phyloP scores from a whole-genome alignment of 345 rosid species.

The Salix exigua region DNA sequence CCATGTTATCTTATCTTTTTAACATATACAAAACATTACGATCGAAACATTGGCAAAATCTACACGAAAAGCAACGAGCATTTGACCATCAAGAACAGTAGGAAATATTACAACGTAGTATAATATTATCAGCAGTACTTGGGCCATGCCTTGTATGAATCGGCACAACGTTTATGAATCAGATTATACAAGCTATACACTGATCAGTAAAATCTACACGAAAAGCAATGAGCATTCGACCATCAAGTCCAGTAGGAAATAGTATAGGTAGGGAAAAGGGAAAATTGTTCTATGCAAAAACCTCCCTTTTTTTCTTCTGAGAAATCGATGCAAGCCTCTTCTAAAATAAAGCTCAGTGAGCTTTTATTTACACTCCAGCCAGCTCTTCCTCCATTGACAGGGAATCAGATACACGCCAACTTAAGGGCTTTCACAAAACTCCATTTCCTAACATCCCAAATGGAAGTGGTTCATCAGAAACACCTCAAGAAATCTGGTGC shows the following conservation, averaged over 20 bases:
- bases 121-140: neutral
- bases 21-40: too few species aligned
- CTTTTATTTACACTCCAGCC: slow-evolving; percentile 23
- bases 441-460: slow-evolving; percentile 40
- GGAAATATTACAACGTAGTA: neutral
- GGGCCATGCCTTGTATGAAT: neutral
- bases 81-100: neutral
- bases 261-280: neutral
- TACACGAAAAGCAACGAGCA: neutral
- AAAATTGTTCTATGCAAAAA: slow-evolving; percentile 9
- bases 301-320: neutral
- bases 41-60: neutral
- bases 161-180: slow-evolving; percentile 2
- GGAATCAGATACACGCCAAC: slow-evolving; percentile 6
- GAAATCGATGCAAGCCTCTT: neutral
- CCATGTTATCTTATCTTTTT: accelerated
- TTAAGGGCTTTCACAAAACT: slow-evolving; percentile 46
- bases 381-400: slow-evolving; percentile 15
- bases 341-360: slow-evolving; percentile 10
- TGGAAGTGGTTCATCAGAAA: slow-evolving; percentile 9
- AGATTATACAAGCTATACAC: slow-evolving; percentile 10
- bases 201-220: slow-evolving; percentile 8
- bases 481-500: neutral
- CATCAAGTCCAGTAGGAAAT: neutral
- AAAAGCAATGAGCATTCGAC: neutral